phyloP scores from a whole-genome alignment of 257 asterid species.

The Solanum virginianum region DNA sequence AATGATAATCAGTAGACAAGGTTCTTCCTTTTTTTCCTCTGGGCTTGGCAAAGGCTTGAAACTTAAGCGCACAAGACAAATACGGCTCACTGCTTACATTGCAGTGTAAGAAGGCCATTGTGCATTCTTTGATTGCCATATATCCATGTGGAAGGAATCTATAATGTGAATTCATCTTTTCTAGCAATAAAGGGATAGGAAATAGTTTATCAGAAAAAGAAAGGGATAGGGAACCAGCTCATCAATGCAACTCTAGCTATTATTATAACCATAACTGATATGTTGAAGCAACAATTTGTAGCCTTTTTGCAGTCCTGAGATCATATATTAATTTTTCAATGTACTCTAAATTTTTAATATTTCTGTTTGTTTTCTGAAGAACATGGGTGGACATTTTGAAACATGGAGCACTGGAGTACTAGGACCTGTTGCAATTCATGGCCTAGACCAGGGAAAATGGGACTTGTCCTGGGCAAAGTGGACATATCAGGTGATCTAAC shows the following conservation, averaged over 20 bases:
- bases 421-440: slow-evolving; percentile 76
- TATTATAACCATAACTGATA: background rate
- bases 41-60: background rate
- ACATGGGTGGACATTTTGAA: slow-evolving; percentile 71
- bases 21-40: background rate
- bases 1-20: background rate
- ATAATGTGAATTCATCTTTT: background rate
- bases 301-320: background rate
- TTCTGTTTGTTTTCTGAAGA: slow-evolving; percentile 26
- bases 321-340: background rate
- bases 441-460: slow-evolving; percentile 64
- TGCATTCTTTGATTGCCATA: background rate
- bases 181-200: background rate
- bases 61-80: background rate
- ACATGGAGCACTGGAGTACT: slow-evolving; percentile 62
- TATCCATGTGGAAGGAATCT: background rate
- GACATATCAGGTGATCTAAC: slow-evolving; percentile 65
- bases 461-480: slow-evolving; percentile 74
- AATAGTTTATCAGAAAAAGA: background rate
- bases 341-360: background rate
- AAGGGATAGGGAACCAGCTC: background rate
- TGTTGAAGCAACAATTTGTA: background rate
- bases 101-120: background rate
- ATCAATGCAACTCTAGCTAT: background rate
- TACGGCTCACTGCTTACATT: background rate